A percentile compares a stretch with the other conserved stretches of the same genome.
These are phyloP conservation scores for Gremmenia infestans DNA, from an alignment of 2,329 filamentous ascomycete species.

Conservation along the genomic window DNA sequence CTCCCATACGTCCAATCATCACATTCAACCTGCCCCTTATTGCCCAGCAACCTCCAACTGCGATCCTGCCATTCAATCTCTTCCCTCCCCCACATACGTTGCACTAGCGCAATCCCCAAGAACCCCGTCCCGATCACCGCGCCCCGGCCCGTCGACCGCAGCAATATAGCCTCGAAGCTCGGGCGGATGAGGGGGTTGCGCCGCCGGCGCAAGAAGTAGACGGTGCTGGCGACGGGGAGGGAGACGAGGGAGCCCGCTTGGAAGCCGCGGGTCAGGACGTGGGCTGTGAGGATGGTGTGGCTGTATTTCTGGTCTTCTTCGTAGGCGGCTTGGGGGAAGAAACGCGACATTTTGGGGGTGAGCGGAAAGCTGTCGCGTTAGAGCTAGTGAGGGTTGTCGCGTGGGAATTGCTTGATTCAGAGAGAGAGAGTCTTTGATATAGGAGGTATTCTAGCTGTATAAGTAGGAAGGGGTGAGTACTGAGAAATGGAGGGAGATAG, in stretches of 20 bases:
- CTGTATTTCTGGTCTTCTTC: slow-evolving; percentile 58
- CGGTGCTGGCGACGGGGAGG: slow-evolving; percentile 34
- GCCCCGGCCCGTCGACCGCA: slow-evolving; percentile 43
- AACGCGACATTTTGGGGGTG: slow-evolving; percentile 45
- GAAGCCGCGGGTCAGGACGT: slow-evolving; percentile 53
- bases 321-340: slow-evolving; percentile 46
- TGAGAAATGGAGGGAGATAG: background rate
- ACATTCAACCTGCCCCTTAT: slow-evolving; percentile 48
- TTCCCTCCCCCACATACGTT: slow-evolving; percentile 50
- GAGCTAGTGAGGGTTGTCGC: background rate
- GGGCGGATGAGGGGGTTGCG: slow-evolving; percentile 8
- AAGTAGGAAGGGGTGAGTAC: background rate
- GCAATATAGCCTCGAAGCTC: slow-evolving; percentile 34
- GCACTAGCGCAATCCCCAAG: slow-evolving; percentile 39
- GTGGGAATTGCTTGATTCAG: too few species aligned
- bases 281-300: slow-evolving; percentile 51
- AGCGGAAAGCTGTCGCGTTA: background rate
- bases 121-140: slow-evolving; percentile 41
- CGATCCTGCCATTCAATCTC: slow-evolving; percentile 61
- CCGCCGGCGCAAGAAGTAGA: slow-evolving; percentile 25
- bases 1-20: slow-evolving; percentile 51
- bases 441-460: background rate
- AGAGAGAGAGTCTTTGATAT: too few species aligned
- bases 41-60: slow-evolving; percentile 56
- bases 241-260: slow-evolving; percentile 49